Percentiles rank a stretch among this genome's conserved stretches.
phyloP scores from a whole-genome alignment of 2,329 filamentous ascomycete species.

The Leptographium procerum region DNA sequence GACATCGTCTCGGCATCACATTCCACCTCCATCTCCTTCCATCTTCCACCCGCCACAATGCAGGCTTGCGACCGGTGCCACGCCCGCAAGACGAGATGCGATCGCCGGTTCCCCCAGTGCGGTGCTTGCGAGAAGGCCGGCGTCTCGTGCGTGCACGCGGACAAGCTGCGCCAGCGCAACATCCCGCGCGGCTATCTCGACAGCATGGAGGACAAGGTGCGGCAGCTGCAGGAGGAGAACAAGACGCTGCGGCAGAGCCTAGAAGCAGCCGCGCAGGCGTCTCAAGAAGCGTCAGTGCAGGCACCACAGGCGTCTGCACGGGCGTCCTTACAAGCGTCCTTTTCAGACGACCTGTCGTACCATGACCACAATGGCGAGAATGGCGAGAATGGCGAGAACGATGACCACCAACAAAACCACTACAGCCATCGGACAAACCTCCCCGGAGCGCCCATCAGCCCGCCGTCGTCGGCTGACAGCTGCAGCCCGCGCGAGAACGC shows the following conservation, averaged over 20 bases:
- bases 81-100: slow-evolving; percentile 11
- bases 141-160: slow-evolving; percentile 6
- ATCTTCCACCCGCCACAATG: background rate
- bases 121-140: slow-evolving; percentile 8
- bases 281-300: background rate
- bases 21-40: background rate
- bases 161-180: slow-evolving; percentile 7
- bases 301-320: background rate
- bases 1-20: background rate
- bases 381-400: too few relatives aligned
- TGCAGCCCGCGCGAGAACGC: background rate
- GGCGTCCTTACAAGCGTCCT: background rate
- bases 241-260: background rate
- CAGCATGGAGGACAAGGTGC: slow-evolving; percentile 8
- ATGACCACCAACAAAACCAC: too few relatives aligned
- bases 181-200: slow-evolving; percentile 10
- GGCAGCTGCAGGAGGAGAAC: slow-evolving; percentile 8
- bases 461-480: background rate
- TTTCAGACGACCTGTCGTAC: background rate
- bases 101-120: slow-evolving; percentile 10
- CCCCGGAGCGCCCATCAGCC: background rate
- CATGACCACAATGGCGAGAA: background rate
- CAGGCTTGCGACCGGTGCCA: slow-evolving; percentile 12
- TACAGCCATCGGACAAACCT: too few relatives aligned
- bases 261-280: background rate